Evolutionary conservation across 2,329 filamentous ascomycete genomes (phyloP).

Genomic region (Fusarium sp.): DNA sequence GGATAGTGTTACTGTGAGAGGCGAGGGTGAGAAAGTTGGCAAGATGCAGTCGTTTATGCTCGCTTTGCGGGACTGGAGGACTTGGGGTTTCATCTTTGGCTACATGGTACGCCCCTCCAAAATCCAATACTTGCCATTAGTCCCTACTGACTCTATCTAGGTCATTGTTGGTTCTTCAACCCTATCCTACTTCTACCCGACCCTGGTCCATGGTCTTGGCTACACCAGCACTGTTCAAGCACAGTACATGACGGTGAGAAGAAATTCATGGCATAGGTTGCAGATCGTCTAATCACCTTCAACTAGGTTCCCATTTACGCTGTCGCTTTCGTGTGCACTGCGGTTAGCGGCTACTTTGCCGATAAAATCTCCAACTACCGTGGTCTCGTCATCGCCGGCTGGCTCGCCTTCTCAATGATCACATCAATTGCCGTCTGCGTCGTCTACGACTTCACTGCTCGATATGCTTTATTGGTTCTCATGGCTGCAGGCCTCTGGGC

Average conservation of each 20-base stretch:
- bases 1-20: conserved; percentile 70
- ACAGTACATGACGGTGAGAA: conserved; percentile 44
- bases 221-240: conserved; percentile 44
- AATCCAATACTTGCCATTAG: neutral
- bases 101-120: conserved; percentile 29
- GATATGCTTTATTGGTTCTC: conserved; percentile 65
- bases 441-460: conserved; percentile 62
- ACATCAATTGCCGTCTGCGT: conserved; percentile 56
- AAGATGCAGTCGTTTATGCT: conserved; percentile 21
- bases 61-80: conserved; percentile 26
- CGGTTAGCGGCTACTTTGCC: conserved; percentile 58
- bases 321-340: conserved; percentile 63
- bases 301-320: conserved; percentile 60
- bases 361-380: neutral
- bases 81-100: conserved; percentile 34
- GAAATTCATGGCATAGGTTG: too few relatives aligned
- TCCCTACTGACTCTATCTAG: conserved; percentile 8
- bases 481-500: conserved; percentile 68
- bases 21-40: conserved; percentile 63
- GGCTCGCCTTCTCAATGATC: conserved; percentile 5
- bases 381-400: neutral
- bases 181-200: conserved; percentile 50
- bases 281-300: neutral
- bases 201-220: conserved; percentile 47
- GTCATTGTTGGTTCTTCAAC: conserved; percentile 48